phyloP scores from a whole-genome alignment of 148 eudicot genomes.

The Rhododendron vialii region DNA sequence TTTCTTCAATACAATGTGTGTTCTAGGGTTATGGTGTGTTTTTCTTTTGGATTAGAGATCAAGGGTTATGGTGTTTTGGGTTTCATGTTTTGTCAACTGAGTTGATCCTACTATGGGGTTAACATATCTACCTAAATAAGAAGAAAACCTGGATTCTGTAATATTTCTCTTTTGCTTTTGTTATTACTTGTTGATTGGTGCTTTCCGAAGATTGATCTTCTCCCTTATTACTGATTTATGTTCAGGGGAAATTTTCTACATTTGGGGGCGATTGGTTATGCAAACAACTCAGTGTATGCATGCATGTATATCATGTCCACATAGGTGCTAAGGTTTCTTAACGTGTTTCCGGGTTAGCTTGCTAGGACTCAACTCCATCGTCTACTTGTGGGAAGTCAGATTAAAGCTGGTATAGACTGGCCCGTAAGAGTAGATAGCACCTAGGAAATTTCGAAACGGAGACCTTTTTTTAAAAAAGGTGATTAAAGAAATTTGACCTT shows the following conservation, averaged over 20 bases:
- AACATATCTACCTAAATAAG: neutral
- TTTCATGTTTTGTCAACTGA: neutral
- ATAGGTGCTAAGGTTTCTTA: no score
- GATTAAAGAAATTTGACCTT: no score
- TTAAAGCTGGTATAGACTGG: no score
- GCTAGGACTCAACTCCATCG: no score
- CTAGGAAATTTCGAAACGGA: no score
- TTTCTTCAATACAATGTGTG: neutral
- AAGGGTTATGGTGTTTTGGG: neutral
- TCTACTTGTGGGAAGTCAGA: no score
- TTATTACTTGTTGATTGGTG: neutral
- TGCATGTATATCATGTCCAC: neutral
- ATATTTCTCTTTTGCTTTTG: neutral
- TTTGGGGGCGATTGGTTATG: neutral
- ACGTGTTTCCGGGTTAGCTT: no score
- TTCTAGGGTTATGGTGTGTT: neutral
- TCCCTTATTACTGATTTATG: neutral
- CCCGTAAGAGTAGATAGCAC: no score
- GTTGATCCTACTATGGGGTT: neutral
- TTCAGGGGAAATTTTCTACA: neutral
- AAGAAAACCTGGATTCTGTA: neutral
- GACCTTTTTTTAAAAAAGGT: no score
- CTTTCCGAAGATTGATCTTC: neutral
- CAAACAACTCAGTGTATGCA: neutral
- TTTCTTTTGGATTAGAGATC: neutral